These are phyloP conservation scores for Roridomyces roridus DNA, from an alignment of 768 basidiomycete genomes.

Conservation along the genomic window DNA sequence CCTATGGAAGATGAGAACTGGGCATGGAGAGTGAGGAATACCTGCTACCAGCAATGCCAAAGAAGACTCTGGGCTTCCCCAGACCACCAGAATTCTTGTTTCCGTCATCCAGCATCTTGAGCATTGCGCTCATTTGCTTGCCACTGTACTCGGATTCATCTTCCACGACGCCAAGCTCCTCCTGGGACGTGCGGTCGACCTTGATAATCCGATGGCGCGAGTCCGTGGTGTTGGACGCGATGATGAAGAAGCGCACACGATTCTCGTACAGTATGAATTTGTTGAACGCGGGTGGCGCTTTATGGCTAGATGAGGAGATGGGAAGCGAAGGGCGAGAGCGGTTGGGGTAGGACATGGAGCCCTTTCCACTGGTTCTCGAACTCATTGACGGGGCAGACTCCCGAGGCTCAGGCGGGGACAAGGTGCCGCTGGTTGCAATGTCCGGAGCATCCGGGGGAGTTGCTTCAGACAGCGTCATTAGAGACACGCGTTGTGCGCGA, in stretches of 20 bases:
- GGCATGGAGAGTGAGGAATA: not conserved
- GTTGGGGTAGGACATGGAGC: constrained; percentile 4
- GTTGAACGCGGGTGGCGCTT: constrained; percentile 60
- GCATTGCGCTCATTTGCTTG: constrained; percentile 87
- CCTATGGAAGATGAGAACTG: constrained; percentile 50
- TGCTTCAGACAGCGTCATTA: not conserved
- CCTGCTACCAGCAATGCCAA: constrained; percentile 77
- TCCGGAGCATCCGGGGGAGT: constrained; percentile 5
- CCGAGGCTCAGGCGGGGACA: constrained; percentile 4
- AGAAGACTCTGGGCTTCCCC: constrained; percentile 78
- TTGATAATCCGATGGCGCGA: constrained; percentile 92
- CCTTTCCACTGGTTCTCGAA: constrained; percentile 18
- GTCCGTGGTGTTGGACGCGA: constrained; percentile 89
- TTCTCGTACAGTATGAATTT: constrained; percentile 96
- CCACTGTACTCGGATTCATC: constrained; percentile 90
- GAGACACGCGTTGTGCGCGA: not conserved
- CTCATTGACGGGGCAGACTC: constrained; percentile 21
- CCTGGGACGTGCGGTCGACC: constrained; percentile 85
- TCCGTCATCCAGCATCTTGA: constrained; percentile 96
- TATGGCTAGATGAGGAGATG: constrained; percentile 13
- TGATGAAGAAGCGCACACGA: constrained; percentile 86
- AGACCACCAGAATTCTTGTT: constrained; percentile 89
- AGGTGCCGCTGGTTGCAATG: constrained; percentile 2
- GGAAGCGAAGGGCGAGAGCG: constrained; percentile 20
- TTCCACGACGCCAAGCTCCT: constrained; percentile 79